Percentiles rank a stretch among this genome's conserved stretches.
Evolutionary conservation across 2,329 filamentous ascomycete species (phyloP).

Genomic region (Stagonosporopsis cucurbitacearum): DNA sequence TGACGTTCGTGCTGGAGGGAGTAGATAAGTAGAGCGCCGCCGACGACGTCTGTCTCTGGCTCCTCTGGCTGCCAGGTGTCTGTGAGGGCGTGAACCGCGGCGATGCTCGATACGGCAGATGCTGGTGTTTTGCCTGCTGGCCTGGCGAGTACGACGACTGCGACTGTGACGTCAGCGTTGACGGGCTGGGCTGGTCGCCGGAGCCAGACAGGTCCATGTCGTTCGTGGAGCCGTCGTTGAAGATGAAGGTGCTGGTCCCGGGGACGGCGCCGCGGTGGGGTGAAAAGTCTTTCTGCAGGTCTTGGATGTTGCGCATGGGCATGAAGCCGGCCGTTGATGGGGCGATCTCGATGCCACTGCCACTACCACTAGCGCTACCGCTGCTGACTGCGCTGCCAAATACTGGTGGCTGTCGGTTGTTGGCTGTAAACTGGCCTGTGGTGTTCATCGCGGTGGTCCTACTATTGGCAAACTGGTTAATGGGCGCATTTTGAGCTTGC

Average conservation of each 20-base stretch:
- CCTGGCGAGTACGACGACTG: constrained; percentile 46
- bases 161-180: constrained; percentile 43
- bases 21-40: no score
- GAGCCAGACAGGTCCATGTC: constrained; percentile 49
- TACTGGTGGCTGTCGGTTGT: constrained; percentile 16
- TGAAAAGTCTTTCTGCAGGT: constrained; percentile 1
- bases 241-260: constrained; percentile 19
- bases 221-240: constrained; percentile 23
- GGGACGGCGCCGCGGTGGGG: background rate
- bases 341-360: constrained; percentile 33
- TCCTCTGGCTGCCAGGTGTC: background rate
- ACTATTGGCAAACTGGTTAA: constrained; percentile 38
- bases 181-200: constrained; percentile 43
- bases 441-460: background rate
- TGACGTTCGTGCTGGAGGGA: no score
- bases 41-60: background rate
- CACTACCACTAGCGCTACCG: no score
- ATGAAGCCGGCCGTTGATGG: constrained; percentile 25
- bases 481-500: constrained; percentile 32
- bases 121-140: constrained; percentile 32
- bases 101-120: constrained; percentile 40
- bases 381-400: constrained; percentile 35
- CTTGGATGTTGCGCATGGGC: constrained; percentile 13
- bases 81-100: constrained; percentile 26
- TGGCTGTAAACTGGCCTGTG: constrained; percentile 5